Base-by-base conservation (phyloP, 2,329 filamentous ascomycete species). In the Fusarium dimerum region DNA sequence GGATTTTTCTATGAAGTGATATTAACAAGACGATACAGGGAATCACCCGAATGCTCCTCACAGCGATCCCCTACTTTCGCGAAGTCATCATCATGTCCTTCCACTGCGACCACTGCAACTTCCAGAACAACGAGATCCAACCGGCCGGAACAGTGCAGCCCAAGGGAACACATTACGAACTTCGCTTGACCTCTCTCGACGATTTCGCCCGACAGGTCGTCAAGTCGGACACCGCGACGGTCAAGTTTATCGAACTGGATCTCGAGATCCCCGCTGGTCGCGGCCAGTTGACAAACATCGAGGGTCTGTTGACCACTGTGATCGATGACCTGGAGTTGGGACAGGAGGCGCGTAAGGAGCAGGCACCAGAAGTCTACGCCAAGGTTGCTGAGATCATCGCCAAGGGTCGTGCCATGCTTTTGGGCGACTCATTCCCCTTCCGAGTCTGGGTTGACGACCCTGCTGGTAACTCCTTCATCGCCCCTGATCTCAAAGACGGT, bases 61-160 rank as follows among this genome's bases (percentile, higher is more conserved):
- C 95, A 15, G 85, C 86, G 60, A 97, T 99, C 50, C 94, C 94
- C 15, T 97, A 91, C 80, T 99, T 99, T 79, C 91, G 92, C 76
- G 93, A 99, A 73, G 87, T 99, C 58, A 91, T 99, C 66, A 84
- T 99, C 72, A 96, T 97, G 87, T 97, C 93, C 57, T 99, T 99
- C 73, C 83, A 84, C 61, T 99, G 94, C 78, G 86, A 90, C 6
- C 85, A 97, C 73, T 99, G 94, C 77, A 79, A 86, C 68, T 88
- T 93, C 74, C 85, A 88, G 61, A 96, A 97, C 78, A 92, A 92
- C 72, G 93, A 97, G 66, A 89, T 99, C 64, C 93, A 97, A 70
- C 86, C 92, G 9, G 94, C 94, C 29, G 92, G 92, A 56, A 85
- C 92, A 64, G 93, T 97, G 56, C 94, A 97, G 75, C 88, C 92